Conservation (phyloP, 2,329 filamentous ascomycete species). For the Ophiocordyceps unilateralis region DNA sequence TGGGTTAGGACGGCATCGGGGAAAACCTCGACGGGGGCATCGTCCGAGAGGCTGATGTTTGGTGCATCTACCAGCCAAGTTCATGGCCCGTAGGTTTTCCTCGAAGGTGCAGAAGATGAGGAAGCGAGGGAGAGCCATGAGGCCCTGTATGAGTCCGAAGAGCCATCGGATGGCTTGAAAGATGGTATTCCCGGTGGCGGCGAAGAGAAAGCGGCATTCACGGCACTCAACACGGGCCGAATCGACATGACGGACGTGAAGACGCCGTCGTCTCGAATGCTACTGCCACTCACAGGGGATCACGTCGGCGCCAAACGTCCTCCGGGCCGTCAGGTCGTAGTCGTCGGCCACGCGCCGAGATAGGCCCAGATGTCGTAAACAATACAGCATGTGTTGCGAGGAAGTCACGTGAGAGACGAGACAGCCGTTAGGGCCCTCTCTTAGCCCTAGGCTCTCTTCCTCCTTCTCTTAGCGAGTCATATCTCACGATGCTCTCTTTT, state of each 20-base stretch:
- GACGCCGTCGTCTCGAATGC: conserved; percentile 14
- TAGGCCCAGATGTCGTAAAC: conserved; percentile 42
- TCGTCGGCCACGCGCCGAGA: conserved; percentile 31
- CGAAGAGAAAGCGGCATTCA: conserved; percentile 23
- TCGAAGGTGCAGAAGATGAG: conserved; percentile 20
- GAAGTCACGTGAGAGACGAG: too few species aligned
- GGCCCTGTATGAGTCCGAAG: too few species aligned
- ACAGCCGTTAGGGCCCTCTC: too few species aligned
- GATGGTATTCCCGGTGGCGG: conserved; percentile 18
- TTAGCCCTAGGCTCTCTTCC: too few species aligned
- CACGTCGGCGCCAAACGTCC: conserved; percentile 21
- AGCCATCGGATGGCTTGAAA: too few species aligned
- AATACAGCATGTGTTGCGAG: too few species aligned
- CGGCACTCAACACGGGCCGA: conserved; percentile 11
- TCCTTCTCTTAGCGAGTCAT: too few species aligned
- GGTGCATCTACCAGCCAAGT: conserved; percentile 42
- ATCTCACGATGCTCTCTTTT: too few species aligned
- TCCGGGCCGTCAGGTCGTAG: conserved; percentile 20
- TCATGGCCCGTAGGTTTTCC: conserved; percentile 23
- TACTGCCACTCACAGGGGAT: conserved; percentile 21
- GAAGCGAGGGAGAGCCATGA: too few species aligned
- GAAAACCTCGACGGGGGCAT: conserved; percentile 29
- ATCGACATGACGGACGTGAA: conserved; percentile 11
- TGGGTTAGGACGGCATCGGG: conserved; percentile 18
- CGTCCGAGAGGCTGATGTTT: conserved; percentile 28